Evolutionary conservation across 208 protist species (phyloP).

Genomic region (Kentomonas sorsogonicus): DNA sequence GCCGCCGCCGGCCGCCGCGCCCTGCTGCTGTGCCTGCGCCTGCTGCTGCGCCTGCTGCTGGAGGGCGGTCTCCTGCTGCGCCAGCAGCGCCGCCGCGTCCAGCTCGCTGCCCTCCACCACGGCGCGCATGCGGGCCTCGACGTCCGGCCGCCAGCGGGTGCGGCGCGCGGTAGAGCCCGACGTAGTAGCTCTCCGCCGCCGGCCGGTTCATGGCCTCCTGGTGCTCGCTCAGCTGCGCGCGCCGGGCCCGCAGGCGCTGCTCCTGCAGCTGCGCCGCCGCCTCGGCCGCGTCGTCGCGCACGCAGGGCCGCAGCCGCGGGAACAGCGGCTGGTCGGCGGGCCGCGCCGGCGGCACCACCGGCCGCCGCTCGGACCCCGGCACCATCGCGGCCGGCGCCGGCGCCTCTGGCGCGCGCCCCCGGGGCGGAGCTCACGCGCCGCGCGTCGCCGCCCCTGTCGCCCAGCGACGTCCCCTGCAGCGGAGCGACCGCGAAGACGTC

Average conservation of each 20-base stretch:
- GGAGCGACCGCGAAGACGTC: too few relatives aligned
- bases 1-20: not conserved
- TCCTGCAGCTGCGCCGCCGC: not conserved
- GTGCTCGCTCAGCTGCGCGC: constrained; percentile 13
- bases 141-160: constrained; percentile 6
- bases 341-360: not conserved
- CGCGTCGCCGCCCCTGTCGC: too few relatives aligned
- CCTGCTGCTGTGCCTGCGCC: constrained; percentile 13
- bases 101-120: constrained; percentile 2
- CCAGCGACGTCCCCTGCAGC: too few relatives aligned
- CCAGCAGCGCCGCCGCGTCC: not conserved
- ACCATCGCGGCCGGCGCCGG: not conserved
- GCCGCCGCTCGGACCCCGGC: not conserved
- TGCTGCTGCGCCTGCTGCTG: not conserved
- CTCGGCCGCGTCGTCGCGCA: constrained; percentile 11
- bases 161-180: constrained; percentile 13
- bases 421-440: too few relatives aligned
- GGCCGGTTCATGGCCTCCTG: constrained; percentile 9
- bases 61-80: not conserved
- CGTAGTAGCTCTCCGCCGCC: constrained; percentile 25
- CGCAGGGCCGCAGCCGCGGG: constrained; percentile 25
- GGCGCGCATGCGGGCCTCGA: not conserved
- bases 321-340: constrained; percentile 18
- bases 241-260: constrained; percentile 10
- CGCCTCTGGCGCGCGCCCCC: not conserved